A percentile compares a stretch with the other conserved stretches of the same genome.
Conservation (phyloP, 2,329 filamentous ascomycete genomes). For the Lachnellula hyalina region DNA sequence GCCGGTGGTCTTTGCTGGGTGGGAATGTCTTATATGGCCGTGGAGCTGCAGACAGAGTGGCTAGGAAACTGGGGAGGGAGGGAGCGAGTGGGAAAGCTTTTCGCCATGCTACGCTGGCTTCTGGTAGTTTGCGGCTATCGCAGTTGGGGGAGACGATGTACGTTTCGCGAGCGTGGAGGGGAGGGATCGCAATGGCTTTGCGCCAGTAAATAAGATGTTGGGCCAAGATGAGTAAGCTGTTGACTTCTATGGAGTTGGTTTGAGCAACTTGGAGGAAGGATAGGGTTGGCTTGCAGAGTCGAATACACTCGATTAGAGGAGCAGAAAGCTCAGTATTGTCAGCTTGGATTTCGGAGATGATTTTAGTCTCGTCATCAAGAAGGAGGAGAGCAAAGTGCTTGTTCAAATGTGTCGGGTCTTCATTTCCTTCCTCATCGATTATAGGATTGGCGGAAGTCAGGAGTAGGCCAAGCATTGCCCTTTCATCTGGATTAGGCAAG, state of each 20-base stretch:
- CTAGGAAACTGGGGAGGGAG: constrained; percentile 80
- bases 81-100: constrained; percentile 78
- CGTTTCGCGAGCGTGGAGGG: constrained; percentile 80
- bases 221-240: constrained; percentile 80
- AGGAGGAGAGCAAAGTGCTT: constrained; percentile 84
- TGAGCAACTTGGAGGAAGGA: constrained; percentile 68
- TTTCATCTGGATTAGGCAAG: constrained; percentile 63
- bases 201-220: constrained; percentile 96
- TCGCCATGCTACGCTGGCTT: constrained; percentile 67
- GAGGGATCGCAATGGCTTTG: constrained; percentile 83
- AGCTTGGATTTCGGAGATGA: constrained; percentile 67
- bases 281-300: constrained; percentile 63
- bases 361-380: constrained; percentile 73
- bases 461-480: constrained; percentile 71
- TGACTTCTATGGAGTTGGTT: constrained; percentile 66
- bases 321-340: constrained; percentile 71
- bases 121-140: constrained; percentile 64
- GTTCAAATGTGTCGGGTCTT: constrained; percentile 65
- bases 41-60: constrained; percentile 72
- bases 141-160: constrained; percentile 92
- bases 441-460: constrained; percentile 81
- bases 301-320: constrained; percentile 75
- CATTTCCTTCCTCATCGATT: constrained; percentile 59
- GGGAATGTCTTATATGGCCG: constrained; percentile 79
- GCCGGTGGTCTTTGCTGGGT: constrained; percentile 81